phyloP scores from a whole-genome alignment of 345 rosid species.

The Pelargonium nanum region DNA sequence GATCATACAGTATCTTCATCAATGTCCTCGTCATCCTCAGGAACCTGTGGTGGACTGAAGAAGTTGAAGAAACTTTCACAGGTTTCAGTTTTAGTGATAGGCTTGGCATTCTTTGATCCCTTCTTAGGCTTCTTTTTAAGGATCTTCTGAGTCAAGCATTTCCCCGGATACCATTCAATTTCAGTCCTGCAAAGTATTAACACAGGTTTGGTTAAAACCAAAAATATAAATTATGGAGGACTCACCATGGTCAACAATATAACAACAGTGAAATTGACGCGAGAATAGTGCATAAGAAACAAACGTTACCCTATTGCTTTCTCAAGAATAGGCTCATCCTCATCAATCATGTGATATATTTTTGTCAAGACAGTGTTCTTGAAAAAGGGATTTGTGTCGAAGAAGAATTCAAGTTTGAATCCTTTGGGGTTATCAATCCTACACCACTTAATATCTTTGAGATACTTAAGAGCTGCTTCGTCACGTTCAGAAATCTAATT shows the following conservation, averaged over 20 bases:
- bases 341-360: constrained; percentile 22
- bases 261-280: no score
- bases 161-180: constrained; percentile 93
- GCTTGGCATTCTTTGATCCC: constrained; percentile 88
- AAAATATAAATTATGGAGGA: no score
- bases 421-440: constrained; percentile 19
- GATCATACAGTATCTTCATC: constrained; percentile 78
- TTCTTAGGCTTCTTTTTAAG: constrained; percentile 96
- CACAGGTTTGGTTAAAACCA: background rate
- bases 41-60: constrained; percentile 89
- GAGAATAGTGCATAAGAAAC: background rate
- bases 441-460: constrained; percentile 20
- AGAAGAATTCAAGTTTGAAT: constrained; percentile 24
- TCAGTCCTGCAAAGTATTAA: constrained; percentile 49
- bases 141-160: constrained; percentile 80
- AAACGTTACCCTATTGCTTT: constrained; percentile 20
- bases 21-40: constrained; percentile 83
- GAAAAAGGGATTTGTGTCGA: constrained; percentile 21
- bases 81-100: constrained; percentile 77
- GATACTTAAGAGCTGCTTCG: constrained; percentile 21
- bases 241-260: no score
- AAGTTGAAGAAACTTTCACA: constrained; percentile 96
- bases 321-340: constrained; percentile 16
- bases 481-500: constrained; percentile 19
- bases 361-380: constrained; percentile 21